These are phyloP conservation scores for Rutstroemia sp. DNA, from an alignment of 2,329 filamentous ascomycete species.

Conservation along the genomic window DNA sequence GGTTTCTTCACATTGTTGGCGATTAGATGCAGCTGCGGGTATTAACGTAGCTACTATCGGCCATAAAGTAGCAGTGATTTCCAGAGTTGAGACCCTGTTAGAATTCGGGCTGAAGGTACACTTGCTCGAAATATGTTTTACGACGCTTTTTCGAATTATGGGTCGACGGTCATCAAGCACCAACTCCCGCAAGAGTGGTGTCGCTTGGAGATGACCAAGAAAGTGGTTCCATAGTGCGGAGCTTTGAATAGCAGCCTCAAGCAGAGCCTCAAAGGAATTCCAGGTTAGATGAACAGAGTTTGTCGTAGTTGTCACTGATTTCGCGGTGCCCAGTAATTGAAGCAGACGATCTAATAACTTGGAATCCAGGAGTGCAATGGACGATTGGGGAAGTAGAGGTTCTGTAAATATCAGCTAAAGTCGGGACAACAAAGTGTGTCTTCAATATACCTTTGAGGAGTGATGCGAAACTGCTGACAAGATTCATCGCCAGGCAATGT, in stretches of 20 bases:
- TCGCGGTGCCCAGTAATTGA: constrained; percentile 24
- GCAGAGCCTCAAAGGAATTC: constrained; percentile 38
- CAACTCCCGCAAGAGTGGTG: constrained; percentile 33
- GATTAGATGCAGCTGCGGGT: constrained; percentile 15
- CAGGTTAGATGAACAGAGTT: constrained; percentile 33
- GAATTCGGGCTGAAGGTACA: constrained; percentile 24
- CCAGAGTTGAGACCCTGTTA: constrained; percentile 29
- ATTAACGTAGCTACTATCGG: constrained; percentile 29
- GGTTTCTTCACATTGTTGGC: constrained; percentile 26
- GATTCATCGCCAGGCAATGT: constrained; percentile 41
- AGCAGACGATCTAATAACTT: constrained; percentile 29
- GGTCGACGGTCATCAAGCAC: constrained; percentile 37
- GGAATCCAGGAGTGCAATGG: constrained; percentile 28
- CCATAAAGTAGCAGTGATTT: constrained; percentile 43
- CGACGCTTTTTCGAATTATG: constrained; percentile 25
- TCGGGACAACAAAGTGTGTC: background rate
- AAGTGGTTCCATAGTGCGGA: constrained; percentile 37
- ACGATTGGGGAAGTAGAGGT: constrained; percentile 30
- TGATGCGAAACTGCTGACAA: constrained; percentile 50
- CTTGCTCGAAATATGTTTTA: constrained; percentile 27
- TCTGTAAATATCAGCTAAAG: constrained; percentile 29
- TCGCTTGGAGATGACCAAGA: constrained; percentile 31
- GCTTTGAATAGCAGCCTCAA: constrained; percentile 42
- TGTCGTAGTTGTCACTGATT: constrained; percentile 13
- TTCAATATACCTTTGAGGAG: constrained; percentile 43